Evolutionary conservation across 1,139 yeast species (phyloP).

Genomic region (Candida sp.): DNA sequence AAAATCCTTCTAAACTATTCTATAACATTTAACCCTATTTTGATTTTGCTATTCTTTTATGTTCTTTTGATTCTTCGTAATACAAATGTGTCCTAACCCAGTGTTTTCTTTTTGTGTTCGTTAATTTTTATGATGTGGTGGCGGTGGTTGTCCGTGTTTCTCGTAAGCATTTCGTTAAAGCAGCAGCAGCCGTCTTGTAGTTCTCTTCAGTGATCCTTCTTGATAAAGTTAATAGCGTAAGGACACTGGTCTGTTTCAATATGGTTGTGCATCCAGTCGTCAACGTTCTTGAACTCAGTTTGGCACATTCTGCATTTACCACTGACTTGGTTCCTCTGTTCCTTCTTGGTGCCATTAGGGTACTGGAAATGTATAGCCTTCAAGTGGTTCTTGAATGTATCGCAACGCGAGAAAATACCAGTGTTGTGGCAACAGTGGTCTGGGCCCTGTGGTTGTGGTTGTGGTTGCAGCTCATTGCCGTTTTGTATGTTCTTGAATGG

Average conservation of each 20-base stretch:
- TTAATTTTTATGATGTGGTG: neutral
- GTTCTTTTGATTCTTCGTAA: no score
- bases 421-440: slow-evolving; percentile 73
- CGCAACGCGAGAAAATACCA: slow-evolving; percentile 88
- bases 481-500: slow-evolving; percentile 38
- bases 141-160: no score
- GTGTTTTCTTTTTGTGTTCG: neutral
- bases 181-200: no score
- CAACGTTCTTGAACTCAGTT: slow-evolving; percentile 64
- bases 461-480: slow-evolving; percentile 10
- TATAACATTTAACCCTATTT: no score
- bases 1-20: no score
- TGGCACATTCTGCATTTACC: slow-evolving; percentile 87
- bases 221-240: slow-evolving; percentile 22
- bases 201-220: slow-evolving; percentile 8
- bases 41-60: no score
- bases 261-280: slow-evolving; percentile 78
- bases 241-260: slow-evolving; percentile 63
- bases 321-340: slow-evolving; percentile 65
- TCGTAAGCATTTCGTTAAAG: neutral
- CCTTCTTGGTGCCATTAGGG: slow-evolving; percentile 86
- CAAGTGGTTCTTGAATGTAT: slow-evolving; percentile 89
- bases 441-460: slow-evolving; percentile 9
- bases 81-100: no score
- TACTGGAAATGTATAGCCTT: slow-evolving; percentile 90